A percentile compares a stretch with the other conserved stretches of the same genome.
phyloP scores from a whole-genome alignment of 1,284 basidiomycete genomes.

The Cutaneotrichosporon daszewskae region DNA sequence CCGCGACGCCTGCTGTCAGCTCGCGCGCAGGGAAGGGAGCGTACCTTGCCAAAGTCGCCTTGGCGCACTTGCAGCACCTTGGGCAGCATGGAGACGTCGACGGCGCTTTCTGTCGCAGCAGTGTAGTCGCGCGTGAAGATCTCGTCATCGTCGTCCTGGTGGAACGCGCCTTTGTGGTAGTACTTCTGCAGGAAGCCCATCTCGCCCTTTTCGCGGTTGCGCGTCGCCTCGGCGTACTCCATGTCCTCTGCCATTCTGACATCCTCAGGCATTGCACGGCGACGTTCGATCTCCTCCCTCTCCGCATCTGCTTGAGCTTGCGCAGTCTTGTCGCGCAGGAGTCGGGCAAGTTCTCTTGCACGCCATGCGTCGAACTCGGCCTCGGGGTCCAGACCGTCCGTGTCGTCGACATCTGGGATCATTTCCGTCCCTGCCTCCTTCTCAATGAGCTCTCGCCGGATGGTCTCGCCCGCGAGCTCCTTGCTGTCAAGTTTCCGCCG shows the following conservation, averaged over 20 bases:
- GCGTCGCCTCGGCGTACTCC: constrained; percentile 69
- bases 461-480: constrained; percentile 46
- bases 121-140: constrained; percentile 85
- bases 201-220: constrained; percentile 58
- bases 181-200: constrained; percentile 96
- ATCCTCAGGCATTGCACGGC: constrained; percentile 86
- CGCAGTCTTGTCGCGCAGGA: constrained; percentile 85
- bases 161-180: constrained; percentile 99
- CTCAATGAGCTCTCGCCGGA: constrained; percentile 43
- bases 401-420: constrained; percentile 85
- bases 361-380: constrained; percentile 96
- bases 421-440: constrained; percentile 73
- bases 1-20: constrained; percentile 23
- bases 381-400: constrained; percentile 83
- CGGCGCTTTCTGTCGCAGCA: constrained; percentile 74
- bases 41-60: constrained; percentile 74
- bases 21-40: background rate
- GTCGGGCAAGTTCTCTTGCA: constrained; percentile 79
- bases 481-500: constrained; percentile 43
- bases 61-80: constrained; percentile 94
- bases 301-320: constrained; percentile 71
- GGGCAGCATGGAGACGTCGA: constrained; percentile 81
- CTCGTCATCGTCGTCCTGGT: constrained; percentile 87
- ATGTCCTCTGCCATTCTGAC: constrained; percentile 84
- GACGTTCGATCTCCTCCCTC: constrained; percentile 78